Percentiles rank a stretch among this genome's conserved stretches.
Conservation (phyloP, 1,139 yeast genomes). For the Chernovozyma aurita region DNA sequence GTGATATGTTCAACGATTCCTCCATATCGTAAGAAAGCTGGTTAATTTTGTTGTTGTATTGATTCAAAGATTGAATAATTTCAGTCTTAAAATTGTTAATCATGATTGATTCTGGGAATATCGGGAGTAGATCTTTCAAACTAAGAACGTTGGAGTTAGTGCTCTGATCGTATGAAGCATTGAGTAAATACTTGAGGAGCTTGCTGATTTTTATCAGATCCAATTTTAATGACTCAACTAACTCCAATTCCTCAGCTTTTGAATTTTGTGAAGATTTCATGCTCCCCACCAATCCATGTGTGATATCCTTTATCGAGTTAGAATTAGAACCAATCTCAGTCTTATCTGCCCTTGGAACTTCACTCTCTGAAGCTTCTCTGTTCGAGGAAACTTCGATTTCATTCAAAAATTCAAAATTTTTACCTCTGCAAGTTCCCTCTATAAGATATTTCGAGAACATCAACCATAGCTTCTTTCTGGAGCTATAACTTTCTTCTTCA, state of each 20-base stretch:
- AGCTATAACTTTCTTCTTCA: slow-evolving; percentile 33
- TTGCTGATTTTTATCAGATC: slow-evolving; percentile 13
- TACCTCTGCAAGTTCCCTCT: slow-evolving; percentile 27
- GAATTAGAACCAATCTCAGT: no score
- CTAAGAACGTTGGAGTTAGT: slow-evolving; percentile 38
- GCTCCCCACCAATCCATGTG: no score
- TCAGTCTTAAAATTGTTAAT: slow-evolving; percentile 84
- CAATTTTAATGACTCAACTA: background rate
- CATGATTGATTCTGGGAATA: slow-evolving; percentile 78
- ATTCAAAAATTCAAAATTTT: slow-evolving; percentile 17
- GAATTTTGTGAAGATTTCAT: no score
- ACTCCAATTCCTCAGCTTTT: background rate
- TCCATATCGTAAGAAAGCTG: slow-evolving; percentile 73
- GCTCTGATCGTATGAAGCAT: slow-evolving; percentile 17
- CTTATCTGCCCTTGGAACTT: no score
- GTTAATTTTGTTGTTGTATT: slow-evolving; percentile 60
- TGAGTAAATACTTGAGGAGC: slow-evolving; percentile 24
- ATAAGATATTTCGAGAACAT: slow-evolving; percentile 62
- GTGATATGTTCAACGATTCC: slow-evolving; percentile 62
- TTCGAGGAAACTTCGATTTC: no score
- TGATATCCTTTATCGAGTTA: no score
- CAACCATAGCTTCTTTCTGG: slow-evolving; percentile 73
- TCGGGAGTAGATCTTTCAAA: slow-evolving; percentile 77
- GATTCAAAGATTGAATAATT: slow-evolving; percentile 71
- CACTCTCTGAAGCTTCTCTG: no score